These are phyloP conservation scores for Fusarium sp. DNA, from an alignment of 2,329 filamentous ascomycete genomes.

Conservation along the genomic window DNA sequence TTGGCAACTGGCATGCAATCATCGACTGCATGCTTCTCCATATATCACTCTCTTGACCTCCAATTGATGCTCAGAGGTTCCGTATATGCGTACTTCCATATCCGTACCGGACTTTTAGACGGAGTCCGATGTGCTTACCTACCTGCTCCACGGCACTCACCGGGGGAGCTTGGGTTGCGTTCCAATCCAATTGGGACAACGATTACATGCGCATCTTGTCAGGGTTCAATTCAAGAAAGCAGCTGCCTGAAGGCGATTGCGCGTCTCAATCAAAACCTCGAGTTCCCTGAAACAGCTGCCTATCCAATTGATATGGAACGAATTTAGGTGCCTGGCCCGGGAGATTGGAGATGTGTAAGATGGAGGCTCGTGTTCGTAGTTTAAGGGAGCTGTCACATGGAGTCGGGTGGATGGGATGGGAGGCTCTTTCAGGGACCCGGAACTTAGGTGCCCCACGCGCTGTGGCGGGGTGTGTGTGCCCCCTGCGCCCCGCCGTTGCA, in stretches of 20 bases:
- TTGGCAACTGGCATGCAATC: not conserved
- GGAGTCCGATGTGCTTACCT: not conserved
- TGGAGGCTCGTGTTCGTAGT: not conserved
- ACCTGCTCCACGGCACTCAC: not conserved
- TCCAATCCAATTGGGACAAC: not conserved
- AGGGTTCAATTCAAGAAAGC: not conserved
- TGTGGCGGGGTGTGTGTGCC: constrained; percentile 7
- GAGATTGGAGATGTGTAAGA: not conserved
- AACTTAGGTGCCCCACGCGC: not conserved
- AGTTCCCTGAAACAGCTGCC: not conserved
- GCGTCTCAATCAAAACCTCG: not conserved
- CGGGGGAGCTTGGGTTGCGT: not conserved
- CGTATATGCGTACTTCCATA: constrained; percentile 15
- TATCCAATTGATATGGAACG: not conserved
- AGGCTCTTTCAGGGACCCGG: constrained; percentile 4
- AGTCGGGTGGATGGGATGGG: not conserved
- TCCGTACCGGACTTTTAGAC: not conserved
- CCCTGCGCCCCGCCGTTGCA: constrained; percentile 2
- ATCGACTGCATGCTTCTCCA: not conserved
- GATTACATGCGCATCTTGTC: constrained; percentile 1
- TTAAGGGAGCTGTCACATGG: constrained; percentile 1
- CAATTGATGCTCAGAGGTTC: not conserved
- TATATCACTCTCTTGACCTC: not conserved
- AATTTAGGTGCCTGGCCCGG: constrained; percentile 2
- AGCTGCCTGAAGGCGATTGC: constrained; percentile 3